A percentile compares a stretch with the other conserved stretches of the same genome.
These are phyloP conservation scores for Gloeopeniophorella convolvens DNA, from an alignment of 768 basidiomycete species.

Conservation along the genomic window DNA sequence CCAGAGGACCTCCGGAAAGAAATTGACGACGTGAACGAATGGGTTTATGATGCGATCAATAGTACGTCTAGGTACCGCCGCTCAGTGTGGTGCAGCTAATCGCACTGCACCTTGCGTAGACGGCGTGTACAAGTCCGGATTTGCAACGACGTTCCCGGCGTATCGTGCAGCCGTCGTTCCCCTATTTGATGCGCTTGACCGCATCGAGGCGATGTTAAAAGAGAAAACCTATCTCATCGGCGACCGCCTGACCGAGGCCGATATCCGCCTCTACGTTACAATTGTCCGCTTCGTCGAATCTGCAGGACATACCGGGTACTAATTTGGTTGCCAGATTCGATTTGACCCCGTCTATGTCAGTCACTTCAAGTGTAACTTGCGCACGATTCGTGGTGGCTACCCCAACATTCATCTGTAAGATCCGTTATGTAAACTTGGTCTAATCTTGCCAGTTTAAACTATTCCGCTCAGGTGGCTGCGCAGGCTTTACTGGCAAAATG, in stretches of 20 bases:
- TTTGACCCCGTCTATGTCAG: conserved; percentile 88
- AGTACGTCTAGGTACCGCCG: conserved; percentile 40
- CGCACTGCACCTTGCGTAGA: conserved; percentile 35
- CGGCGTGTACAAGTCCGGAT: conserved; percentile 86
- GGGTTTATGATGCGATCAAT: conserved; percentile 82
- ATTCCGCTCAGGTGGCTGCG: conserved; percentile 56
- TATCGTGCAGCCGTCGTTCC: conserved; percentile 72
- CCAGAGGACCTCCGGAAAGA: conserved; percentile 62
- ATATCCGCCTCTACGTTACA: conserved; percentile 87
- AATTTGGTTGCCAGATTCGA: conserved; percentile 48
- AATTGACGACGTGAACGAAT: conserved; percentile 81
- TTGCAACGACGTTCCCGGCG: conserved; percentile 73
- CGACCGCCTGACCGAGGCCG: conserved; percentile 75
- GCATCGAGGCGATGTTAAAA: conserved; percentile 66
- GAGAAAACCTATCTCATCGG: conserved; percentile 84
- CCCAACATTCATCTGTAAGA: conserved; percentile 66
- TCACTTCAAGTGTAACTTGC: conserved; percentile 93
- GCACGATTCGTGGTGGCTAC: conserved; percentile 80
- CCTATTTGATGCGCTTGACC: conserved; percentile 76
- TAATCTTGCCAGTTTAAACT: background rate
- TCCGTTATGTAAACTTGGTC: background rate
- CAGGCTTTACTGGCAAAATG: conserved; percentile 85
- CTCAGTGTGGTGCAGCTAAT: background rate
- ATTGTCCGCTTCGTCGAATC: conserved; percentile 45
- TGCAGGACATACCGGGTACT: background rate